Conservation (phyloP, 139 green algal genomes). For the Chlamydomonas asymmetrica region DNA sequence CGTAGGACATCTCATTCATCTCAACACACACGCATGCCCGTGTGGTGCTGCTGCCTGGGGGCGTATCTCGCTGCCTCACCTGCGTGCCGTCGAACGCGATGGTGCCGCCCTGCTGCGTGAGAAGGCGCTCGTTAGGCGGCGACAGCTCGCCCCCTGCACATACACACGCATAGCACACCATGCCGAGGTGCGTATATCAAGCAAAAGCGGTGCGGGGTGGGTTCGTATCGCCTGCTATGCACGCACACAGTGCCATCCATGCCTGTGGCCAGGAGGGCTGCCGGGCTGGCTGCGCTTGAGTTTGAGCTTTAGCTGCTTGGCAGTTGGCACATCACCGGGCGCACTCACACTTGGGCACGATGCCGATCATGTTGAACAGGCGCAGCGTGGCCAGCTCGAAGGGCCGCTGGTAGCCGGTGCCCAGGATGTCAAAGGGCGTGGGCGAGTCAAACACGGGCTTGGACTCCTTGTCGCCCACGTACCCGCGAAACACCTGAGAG, state of each 20-base stretch:
- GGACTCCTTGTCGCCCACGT: slow-evolving; percentile 66
- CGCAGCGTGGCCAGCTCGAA: slow-evolving; percentile 86
- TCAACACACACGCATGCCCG: too few species aligned
- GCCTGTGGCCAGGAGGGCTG: neutral
- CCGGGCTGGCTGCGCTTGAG: neutral
- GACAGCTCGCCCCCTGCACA: slow-evolving; percentile 70
- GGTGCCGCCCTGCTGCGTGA: slow-evolving; percentile 77
- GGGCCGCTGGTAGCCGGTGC: slow-evolving; percentile 69
- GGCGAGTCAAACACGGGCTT: slow-evolving; percentile 62
- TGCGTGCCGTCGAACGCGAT: slow-evolving; percentile 63
- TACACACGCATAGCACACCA: neutral
- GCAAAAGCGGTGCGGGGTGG: neutral
- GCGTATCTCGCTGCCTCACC: too few species aligned
- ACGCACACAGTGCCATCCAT: neutral
- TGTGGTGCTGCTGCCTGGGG: too few species aligned
- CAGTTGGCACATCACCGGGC: neutral
- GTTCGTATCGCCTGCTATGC: neutral
- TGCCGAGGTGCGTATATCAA: neutral
- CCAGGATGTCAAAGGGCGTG: slow-evolving; percentile 78
- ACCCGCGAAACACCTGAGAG: slow-evolving; percentile 74
- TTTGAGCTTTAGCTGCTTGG: neutral
- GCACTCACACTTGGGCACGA: slow-evolving; percentile 69
- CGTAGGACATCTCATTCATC: too few species aligned
- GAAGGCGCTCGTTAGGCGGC: slow-evolving; percentile 55
- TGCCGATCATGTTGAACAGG: slow-evolving; percentile 80